Conservation (phyloP, 148 eudicot species). For the Rhododendron ferrugineum region DNA sequence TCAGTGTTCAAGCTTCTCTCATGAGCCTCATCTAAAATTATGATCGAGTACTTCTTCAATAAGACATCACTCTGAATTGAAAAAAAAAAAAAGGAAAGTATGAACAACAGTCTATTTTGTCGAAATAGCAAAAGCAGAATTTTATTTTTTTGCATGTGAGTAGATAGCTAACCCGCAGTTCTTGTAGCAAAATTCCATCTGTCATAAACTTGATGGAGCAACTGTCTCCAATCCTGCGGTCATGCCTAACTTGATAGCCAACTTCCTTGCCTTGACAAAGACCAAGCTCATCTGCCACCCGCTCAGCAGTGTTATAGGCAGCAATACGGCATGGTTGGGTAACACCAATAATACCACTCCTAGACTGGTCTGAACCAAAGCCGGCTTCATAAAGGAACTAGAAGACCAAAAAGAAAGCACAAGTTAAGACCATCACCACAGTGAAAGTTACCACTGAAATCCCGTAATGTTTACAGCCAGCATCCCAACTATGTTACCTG, state of each 20-base stretch:
- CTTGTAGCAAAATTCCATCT: constrained; percentile 93
- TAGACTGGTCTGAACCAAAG: constrained; percentile 53
- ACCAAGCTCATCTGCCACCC: constrained; percentile 91
- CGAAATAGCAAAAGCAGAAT: neutral
- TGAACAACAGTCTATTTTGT: neutral
- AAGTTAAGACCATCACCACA: constrained; percentile 2
- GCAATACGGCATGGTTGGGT: constrained; percentile 99
- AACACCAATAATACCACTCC: constrained; percentile 79
- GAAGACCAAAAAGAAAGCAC: constrained; percentile 19
- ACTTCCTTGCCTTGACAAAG: constrained; percentile 77
- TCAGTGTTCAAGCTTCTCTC: neutral
- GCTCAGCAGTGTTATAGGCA: constrained; percentile 80
- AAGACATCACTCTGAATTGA: constrained; percentile 65
- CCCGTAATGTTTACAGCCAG: neutral
- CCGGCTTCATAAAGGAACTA: constrained; percentile 98
- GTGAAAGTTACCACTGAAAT: neutral
- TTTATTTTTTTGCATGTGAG: neutral
- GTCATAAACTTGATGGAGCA: constrained; percentile 95
- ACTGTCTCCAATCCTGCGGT: constrained; percentile 60
- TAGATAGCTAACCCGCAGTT: constrained; percentile 60
- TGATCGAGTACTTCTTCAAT: constrained; percentile 60
- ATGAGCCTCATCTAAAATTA: neutral
- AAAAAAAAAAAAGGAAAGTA: neutral
- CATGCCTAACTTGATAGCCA: constrained; percentile 93
- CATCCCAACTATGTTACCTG: constrained; percentile 41